These are phyloP conservation scores for Arabidopsis thaliana DNA, from an alignment of 345 rosid species.

Conservation along the genomic window TAIR10.1 NC_003075.7:16565001-16565500, in stretches of 20 bases:
- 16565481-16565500: neutral
- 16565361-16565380: conserved; percentile 22
- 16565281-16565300: neutral
- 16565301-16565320: conserved; percentile 19
- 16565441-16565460: neutral
- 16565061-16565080: conserved; percentile 12
- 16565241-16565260: conserved; percentile 8
- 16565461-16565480: neutral
- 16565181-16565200: conserved; percentile 22
- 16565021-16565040: neutral
- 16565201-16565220: conserved; percentile 29
- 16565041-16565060: neutral
- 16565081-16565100: conserved; percentile 8
- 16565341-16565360: conserved; percentile 32
- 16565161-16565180: conserved; percentile 23
- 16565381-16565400: neutral
- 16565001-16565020: neutral
- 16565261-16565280: neutral
- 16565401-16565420: conserved; percentile 40
- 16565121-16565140: conserved; percentile 37
- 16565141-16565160: conserved; percentile 31
- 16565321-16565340: neutral
- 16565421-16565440: neutral
- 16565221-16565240: neutral
- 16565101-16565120: conserved; percentile 43